Base-by-base conservation (phyloP, 73 alveolate species). In the Urostyla sp. region DNA sequence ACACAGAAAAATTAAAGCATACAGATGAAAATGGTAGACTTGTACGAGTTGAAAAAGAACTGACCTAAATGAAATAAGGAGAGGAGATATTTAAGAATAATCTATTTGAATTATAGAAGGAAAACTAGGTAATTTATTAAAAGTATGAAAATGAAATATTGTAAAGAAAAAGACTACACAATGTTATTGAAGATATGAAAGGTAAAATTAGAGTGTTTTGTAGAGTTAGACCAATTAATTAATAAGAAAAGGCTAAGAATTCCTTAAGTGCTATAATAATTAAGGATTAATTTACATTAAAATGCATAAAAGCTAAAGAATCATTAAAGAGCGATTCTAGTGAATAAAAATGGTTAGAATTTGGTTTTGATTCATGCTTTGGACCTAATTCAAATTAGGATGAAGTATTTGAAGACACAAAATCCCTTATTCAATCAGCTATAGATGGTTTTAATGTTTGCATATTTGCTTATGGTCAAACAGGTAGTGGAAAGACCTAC, bases 381-480 rank as follows among this genome's bases (percentile, higher is more conserved):
- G 95, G 87, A 1, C 93, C 87, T 21, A 55, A 83, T 45, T 72
- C 94, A 26, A 58, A 94, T n/a, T 93, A 94, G 67, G 97, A 92
- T 30, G 88, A 92, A 35, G 96, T 94, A 2, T 94, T 94, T 51
- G 95, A 96, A 89, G 99, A 96, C 63, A 87, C 94, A 4, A 74
- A 87, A 35, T 88, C 89, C 35, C 87, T 95, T 35, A 90, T 95
- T 36, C 98, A 95, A 74, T 89, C 98, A 36, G 90, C 96, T 23
- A 80, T 97, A 55, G 99, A 97, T 84, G 99, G 99, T 13, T 95
- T 88, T 85, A 98, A 97, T 89, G 99, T 98, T 43, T 96, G 99
- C 80, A 94, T 97, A 3, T 96, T 97, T 58, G 99, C 99, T 15
- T 97, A 97, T 89, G 99, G 99, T 0, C 95, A 95, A 90, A 97